Conservation (phyloP, 1,284 basidiomycete species). For the Ceratobasidium sp. region DNA sequence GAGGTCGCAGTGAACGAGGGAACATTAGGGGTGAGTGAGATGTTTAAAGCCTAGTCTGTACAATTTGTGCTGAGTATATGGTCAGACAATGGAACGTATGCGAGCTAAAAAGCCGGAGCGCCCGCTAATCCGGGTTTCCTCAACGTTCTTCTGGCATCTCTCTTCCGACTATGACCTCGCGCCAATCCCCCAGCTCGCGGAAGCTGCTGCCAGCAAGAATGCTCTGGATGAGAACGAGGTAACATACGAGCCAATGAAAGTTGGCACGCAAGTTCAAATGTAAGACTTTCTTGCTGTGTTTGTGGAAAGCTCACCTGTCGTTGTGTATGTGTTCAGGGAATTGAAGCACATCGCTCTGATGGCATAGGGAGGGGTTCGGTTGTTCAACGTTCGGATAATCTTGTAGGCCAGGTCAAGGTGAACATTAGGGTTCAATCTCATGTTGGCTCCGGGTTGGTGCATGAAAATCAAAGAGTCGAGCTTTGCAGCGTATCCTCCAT, state of each 20-base stretch:
- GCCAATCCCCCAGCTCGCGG: constrained; percentile 68
- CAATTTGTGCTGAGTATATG: background rate
- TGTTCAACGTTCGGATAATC: no score
- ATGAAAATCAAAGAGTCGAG: no score
- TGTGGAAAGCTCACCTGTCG: background rate
- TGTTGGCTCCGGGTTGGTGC: no score
- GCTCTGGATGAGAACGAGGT: constrained; percentile 59
- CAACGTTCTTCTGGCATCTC: constrained; percentile 94
- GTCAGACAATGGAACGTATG: constrained; percentile 73
- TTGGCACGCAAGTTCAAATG: constrained; percentile 87
- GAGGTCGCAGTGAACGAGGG: constrained; percentile 88
- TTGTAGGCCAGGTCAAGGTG: no score
- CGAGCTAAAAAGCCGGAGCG: constrained; percentile 70
- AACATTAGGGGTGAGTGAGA: constrained; percentile 69
- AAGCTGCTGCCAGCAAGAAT: constrained; percentile 59
- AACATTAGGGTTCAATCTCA: no score
- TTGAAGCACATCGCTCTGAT: constrained; percentile 84
- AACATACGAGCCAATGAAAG: constrained; percentile 79
- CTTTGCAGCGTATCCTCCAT: no score
- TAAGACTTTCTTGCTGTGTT: constrained; percentile 56
- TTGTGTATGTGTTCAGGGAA: constrained; percentile 60
- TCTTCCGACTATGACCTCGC: constrained; percentile 82
- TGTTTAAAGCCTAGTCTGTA: background rate
- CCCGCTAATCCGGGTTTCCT: constrained; percentile 90
- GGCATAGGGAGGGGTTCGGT: constrained; percentile 57